Evolutionary conservation across 2,329 filamentous ascomycete species (phyloP), one percentile per base, ranked within the genome.

Genomic region (Penicillium sclerotigenum): DNA sequence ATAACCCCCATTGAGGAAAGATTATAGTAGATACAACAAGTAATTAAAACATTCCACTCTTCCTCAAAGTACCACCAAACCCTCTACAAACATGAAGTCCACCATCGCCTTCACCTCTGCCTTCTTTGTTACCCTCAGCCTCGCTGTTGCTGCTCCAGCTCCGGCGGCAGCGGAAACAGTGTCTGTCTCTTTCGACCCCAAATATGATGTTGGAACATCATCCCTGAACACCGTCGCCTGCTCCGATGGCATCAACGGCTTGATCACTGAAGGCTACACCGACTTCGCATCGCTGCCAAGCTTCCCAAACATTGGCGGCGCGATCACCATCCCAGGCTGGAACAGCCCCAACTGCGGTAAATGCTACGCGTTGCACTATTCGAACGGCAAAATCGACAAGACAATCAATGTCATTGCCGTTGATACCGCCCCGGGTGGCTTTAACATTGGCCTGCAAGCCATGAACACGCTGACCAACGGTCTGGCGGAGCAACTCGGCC

Each of bases 151-250:
- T 33, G 62, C 61, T 26, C 65, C 66, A n/a, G 54, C 61, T 16
- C 63, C 63, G 36, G 55, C 56, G 1, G 52, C 26, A 38, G 52
- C 18, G 47, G 57, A 36, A 48, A 63, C 65, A 26, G 69, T 77
- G 48, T 72, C 68, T 72, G 87, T 91, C 67, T 87, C 86, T 61
- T 93, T 87, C 74, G 89, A 92, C 75, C 75, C 77, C 20, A 84
- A 81, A 68, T 94, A 90, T 76, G 89, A 92, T 68, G 76, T 87
- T 60, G 71, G 70, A 43, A 62, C 63, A 57, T 81, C 84, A 56
- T 78, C 82, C 42, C 71, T 92, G 52, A 78, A 74, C 33, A 71
- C 68, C 5, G 80, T 91, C 42, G 29, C 70, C 46, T 77, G 75
- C 64, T 75, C 73, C 11, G 62, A 75, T 52, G 74, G 74, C 7